Evolutionary conservation across 768 basidiomycete genomes (phyloP).

Genomic region (Trametes elegans): DNA sequence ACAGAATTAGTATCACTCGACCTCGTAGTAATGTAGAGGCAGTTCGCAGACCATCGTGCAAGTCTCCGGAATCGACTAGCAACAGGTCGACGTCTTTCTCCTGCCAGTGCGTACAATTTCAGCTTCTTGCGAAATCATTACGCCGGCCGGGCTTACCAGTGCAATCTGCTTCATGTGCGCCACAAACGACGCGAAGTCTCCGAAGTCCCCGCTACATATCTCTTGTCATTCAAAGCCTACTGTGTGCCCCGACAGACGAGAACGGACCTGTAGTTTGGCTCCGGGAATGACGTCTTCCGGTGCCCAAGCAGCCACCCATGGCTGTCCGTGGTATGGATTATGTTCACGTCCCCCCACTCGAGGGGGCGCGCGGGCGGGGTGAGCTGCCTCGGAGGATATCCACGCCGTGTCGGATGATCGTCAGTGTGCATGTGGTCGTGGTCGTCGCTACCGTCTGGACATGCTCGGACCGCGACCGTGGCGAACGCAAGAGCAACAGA

Average conservation of each 20-base stretch:
- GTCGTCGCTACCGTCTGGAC: constrained; percentile 26
- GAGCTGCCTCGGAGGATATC: constrained; percentile 41
- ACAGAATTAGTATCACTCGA: no score
- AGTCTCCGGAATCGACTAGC: constrained; percentile 77
- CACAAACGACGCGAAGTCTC: constrained; percentile 88
- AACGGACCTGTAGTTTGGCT: constrained; percentile 67
- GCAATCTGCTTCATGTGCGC: constrained; percentile 79
- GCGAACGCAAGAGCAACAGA: constrained; percentile 17
- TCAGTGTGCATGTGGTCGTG: constrained; percentile 34
- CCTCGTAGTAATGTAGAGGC: no score
- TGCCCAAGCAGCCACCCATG: constrained; percentile 85
- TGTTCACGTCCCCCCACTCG: constrained; percentile 87
- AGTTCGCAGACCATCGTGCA: constrained; percentile 55
- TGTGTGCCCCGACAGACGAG: background rate
- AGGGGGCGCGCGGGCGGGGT: constrained; percentile 63
- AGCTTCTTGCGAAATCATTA: background rate
- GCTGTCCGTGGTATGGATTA: constrained; percentile 84
- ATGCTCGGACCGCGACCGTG: constrained; percentile 22
- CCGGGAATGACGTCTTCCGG: constrained; percentile 68
- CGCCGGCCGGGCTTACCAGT: constrained; percentile 34
- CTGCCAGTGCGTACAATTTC: constrained; percentile 29
- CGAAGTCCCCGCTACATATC: constrained; percentile 53
- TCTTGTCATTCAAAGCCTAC: no score
- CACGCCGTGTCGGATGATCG: constrained; percentile 29
- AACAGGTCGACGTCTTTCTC: constrained; percentile 78